These are phyloP conservation scores for Epichloe baconii DNA, from an alignment of 2,329 filamentous ascomycete genomes.

Conservation along the genomic window DNA sequence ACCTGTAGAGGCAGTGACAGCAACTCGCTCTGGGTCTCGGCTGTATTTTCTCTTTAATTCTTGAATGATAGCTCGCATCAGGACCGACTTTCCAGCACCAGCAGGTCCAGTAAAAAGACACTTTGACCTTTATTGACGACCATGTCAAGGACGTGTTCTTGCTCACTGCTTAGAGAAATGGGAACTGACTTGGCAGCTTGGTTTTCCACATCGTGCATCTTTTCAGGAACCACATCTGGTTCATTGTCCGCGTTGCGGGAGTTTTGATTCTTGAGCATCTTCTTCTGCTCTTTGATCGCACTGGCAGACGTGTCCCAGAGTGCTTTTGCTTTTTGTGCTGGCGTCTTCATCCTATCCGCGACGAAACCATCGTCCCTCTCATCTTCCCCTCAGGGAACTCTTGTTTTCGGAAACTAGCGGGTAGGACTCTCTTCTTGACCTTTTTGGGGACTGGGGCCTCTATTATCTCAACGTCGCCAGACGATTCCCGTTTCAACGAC, in stretches of 20 bases:
- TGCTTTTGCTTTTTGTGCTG: conserved; percentile 21
- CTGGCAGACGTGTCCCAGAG: conserved; percentile 66
- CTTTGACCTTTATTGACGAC: conserved; percentile 72
- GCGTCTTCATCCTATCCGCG: conserved; percentile 14
- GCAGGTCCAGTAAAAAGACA: conserved; percentile 98
- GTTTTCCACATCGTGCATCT: conserved; percentile 28
- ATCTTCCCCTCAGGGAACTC: conserved; percentile 22
- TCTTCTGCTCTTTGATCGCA: conserved; percentile 65
- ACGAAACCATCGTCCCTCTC: background rate
- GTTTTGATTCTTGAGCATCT: conserved; percentile 50
- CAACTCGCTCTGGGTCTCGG: conserved; percentile 69
- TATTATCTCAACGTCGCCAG: conserved; percentile 16
- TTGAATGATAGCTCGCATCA: conserved; percentile 83
- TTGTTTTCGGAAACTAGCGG: conserved; percentile 28
- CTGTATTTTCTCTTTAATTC: conserved; percentile 64
- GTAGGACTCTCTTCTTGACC: conserved; percentile 52
- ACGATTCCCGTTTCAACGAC: conserved; percentile 30
- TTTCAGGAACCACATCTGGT: conserved; percentile 22
- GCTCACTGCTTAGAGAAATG: conserved; percentile 73
- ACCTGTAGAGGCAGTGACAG: conserved; percentile 90
- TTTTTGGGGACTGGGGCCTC: conserved; percentile 17
- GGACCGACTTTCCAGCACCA: conserved; percentile 90
- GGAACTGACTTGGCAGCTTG: conserved; percentile 29
- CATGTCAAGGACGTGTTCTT: conserved; percentile 68
- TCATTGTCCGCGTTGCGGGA: conserved; percentile 23